Evolutionary conservation across 2,329 filamentous ascomycete genomes (phyloP).

Genomic region (Rhynchosporium secalis): DNA sequence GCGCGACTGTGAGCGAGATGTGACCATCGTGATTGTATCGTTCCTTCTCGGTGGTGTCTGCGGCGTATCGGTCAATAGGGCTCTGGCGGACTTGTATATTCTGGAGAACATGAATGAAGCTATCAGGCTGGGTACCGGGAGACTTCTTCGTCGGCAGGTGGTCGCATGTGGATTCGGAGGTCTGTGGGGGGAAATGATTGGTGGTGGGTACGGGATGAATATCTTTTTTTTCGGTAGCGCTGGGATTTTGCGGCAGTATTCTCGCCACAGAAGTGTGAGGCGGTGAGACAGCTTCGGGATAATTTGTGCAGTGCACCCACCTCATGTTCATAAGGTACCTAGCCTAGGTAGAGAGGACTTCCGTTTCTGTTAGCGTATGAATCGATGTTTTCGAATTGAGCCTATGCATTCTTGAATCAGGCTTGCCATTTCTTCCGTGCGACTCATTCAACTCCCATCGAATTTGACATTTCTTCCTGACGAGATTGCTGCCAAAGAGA

Average conservation of each 20-base stretch:
- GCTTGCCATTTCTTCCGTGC: too few relatives aligned
- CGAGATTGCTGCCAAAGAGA: too few relatives aligned
- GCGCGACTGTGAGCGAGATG: slow-evolving; percentile 23
- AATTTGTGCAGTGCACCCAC: too few relatives aligned
- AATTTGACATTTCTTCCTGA: too few relatives aligned
- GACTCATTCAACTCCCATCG: too few relatives aligned
- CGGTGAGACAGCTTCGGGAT: not conserved
- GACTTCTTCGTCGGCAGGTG: slow-evolving; percentile 8
- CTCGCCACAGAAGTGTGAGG: not conserved
- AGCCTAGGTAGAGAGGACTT: too few relatives aligned
- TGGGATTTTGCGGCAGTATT: not conserved
- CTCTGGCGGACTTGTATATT: slow-evolving; percentile 33
- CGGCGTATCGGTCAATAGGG: slow-evolving; percentile 21
- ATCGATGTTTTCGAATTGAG: too few relatives aligned
- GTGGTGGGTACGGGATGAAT: not conserved
- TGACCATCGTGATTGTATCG: slow-evolving; percentile 28
- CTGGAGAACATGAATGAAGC: slow-evolving; percentile 34
- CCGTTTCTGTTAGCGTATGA: too few relatives aligned
- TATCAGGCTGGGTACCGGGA: not conserved
- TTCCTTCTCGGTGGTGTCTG: slow-evolving; percentile 4
- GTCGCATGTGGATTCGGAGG: not conserved
- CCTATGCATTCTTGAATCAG: too few relatives aligned
- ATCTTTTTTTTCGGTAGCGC: not conserved
- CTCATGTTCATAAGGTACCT: too few relatives aligned
- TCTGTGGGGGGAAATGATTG: not conserved